A percentile compares a stretch with the other conserved stretches of the same genome.
phyloP scores from a whole-genome alignment of 208 protist genomes.

The Tritrichomonas foetus region DNA sequence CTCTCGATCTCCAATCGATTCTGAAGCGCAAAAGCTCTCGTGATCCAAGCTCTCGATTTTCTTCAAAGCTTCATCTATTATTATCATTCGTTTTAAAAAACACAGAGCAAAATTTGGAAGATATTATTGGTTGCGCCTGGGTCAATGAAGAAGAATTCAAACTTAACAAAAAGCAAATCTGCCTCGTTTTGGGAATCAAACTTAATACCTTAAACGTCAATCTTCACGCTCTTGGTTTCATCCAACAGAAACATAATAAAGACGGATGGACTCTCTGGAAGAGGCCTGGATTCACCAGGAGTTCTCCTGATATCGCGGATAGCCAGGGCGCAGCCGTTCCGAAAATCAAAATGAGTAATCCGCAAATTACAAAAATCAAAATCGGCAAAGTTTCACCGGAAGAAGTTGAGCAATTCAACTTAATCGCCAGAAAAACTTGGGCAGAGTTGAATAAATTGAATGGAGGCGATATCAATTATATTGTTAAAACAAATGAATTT shows the following conservation, averaged over 20 bases:
- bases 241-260: not conserved
- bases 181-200: not conserved
- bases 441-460: not conserved
- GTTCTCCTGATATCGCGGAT: not conserved
- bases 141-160: not conserved
- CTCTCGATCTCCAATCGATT: not conserved
- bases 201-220: conserved; percentile 33
- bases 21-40: not conserved
- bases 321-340: too few species aligned
- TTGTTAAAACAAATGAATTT: not conserved
- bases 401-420: not conserved
- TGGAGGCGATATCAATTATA: not conserved
- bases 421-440: not conserved
- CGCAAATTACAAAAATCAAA: not conserved
- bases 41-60: not conserved
- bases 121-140: not conserved
- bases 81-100: not conserved
- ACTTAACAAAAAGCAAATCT: not conserved
- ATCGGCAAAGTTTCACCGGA: not conserved
- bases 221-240: not conserved
- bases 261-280: conserved; percentile 6
- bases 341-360: not conserved
- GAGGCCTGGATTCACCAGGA: not conserved
- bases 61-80: not conserved
- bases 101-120: not conserved